Evolutionary conservation across 352 stramenopile species (phyloP).

Genomic region (Pythium dissotocum): DNA sequence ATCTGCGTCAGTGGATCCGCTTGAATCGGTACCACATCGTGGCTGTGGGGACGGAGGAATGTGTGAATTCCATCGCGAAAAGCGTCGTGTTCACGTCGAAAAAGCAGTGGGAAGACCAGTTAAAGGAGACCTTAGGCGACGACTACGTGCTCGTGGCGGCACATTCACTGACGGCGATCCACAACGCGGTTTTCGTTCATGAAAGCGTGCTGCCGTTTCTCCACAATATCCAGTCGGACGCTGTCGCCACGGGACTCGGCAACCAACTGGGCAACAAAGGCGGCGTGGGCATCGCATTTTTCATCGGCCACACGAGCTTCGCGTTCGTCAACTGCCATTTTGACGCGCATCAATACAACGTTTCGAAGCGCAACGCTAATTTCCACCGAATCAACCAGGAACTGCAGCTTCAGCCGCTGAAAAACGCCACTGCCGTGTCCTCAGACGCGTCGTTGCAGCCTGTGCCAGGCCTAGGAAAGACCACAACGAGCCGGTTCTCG

Average conservation of each 20-base stretch:
- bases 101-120: conserved; percentile 76
- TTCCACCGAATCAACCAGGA: conserved; percentile 88
- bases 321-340: conserved; percentile 94
- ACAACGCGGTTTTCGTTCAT: conserved; percentile 94
- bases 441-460: background rate
- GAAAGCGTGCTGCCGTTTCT: conserved; percentile 80
- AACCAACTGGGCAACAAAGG: conserved; percentile 97
- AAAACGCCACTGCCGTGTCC: background rate
- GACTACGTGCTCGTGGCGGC: conserved; percentile 90
- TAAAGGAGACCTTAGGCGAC: conserved; percentile 58
- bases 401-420: conserved; percentile 40
- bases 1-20: conserved; percentile 69
- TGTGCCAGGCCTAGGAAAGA: conserved; percentile 9
- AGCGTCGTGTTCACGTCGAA: conserved; percentile 93
- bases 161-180: conserved; percentile 92
- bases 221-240: conserved; percentile 86
- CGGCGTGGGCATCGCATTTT: conserved; percentile 91
- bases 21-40: conserved; percentile 88
- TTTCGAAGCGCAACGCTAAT: conserved; percentile 89
- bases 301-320: conserved; percentile 76
- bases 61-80: conserved; percentile 90
- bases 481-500: conserved; percentile 26
- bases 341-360: conserved; percentile 90
- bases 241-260: conserved; percentile 91
- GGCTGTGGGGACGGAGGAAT: conserved; percentile 92